Evolutionary conservation across 106 monocot species (phyloP), one percentile per base, ranked within the genome.

Genomic region (Platanthera zijinensis): DNA sequence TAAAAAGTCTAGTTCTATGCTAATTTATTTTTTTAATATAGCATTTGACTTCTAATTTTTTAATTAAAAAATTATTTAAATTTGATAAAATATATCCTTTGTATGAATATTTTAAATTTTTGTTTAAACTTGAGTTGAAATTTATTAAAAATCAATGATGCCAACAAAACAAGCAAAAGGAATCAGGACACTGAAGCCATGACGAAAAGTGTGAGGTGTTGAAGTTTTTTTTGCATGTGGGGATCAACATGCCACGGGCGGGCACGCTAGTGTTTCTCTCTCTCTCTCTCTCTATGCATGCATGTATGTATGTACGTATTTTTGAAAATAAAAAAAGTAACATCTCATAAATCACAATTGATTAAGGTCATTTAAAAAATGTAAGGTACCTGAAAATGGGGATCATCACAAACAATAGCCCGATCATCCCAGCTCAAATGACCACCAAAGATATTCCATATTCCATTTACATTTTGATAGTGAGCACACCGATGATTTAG

Each of bases 401-500:
- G 96, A 87, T 96, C 96, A 87, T 96, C 96, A 73, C 87, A 89
- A 72, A 96, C 96, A 84, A 96, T 54, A 72, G 96, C 96, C 74
- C 86, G 78, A 18, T 89, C 93, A 89, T 96, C 96, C 96, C 96
- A 96, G 61, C 86, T 87, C 57, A 96, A 80, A 53, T 80, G 93
- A 49, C 96, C 96, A 69, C 96, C 96, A 83, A 93, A 96, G 53
- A 96, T 54, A 77, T 96, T 96, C 96, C 96, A 96, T 39, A 93
- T 76, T 53, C 93, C 96, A 87, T 96, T 93, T 66, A 50, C 30
- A 75, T 93, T 93, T 81, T 87, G 52, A 73, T n/a, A 83, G 30
- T 93, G 90, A 72, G 96, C 96, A 81, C 96, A 96, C 73, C 96
- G 86, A 80, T 96, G 96, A 82, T 96, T 96, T 71, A 96, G 80